phyloP scores from a whole-genome alignment of 2,329 filamentous ascomycete species.

The Rasamsonia emersonii region DNA sequence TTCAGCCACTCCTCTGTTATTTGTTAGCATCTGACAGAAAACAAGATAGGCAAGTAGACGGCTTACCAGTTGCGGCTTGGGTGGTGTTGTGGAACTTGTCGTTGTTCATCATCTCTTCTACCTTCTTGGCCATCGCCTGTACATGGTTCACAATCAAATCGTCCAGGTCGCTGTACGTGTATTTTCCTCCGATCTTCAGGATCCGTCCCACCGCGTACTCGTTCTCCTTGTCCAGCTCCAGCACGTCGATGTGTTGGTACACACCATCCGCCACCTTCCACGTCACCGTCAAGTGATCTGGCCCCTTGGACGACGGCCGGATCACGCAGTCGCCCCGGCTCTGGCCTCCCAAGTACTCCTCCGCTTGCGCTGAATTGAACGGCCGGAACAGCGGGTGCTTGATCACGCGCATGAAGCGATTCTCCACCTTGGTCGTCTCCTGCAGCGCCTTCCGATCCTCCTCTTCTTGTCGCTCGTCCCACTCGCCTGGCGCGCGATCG shows the following conservation, averaged over 20 bases:
- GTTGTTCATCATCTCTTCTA: conserved; percentile 88
- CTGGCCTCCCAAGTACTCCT: conserved; percentile 85
- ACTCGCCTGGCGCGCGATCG: conserved; percentile 69
- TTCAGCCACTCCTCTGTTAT: conserved; percentile 81
- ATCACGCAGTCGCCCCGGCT: conserved; percentile 86
- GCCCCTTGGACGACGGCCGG: conserved; percentile 86
- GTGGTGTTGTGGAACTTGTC: conserved; percentile 86
- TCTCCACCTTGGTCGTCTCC: conserved; percentile 77
- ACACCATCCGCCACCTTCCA: conserved; percentile 96
- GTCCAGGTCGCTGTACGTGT: conserved; percentile 90
- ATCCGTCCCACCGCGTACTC: conserved; percentile 88
- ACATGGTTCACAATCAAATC: conserved; percentile 96
- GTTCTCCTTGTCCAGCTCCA: conserved; percentile 94
- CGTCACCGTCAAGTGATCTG: conserved; percentile 89
- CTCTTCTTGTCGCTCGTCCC: conserved; percentile 76
- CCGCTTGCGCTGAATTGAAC: conserved; percentile 85
- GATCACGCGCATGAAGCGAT: conserved; percentile 85
- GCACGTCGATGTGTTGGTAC: conserved; percentile 96
- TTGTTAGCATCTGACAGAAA: conserved; percentile 1
- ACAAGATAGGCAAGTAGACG: conserved; percentile 2
- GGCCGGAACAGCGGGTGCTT: conserved; percentile 95
- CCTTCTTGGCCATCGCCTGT: conserved; percentile 95
- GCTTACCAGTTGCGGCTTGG: conserved; percentile 74
- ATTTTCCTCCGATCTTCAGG: conserved; percentile 77
- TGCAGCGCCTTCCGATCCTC: conserved; percentile 73